Evolutionary conservation across 2,329 filamentous ascomycete genomes (phyloP), one percentile per base, ranked within the genome.

Genomic region (Aspergillus spinulosporus): DNA sequence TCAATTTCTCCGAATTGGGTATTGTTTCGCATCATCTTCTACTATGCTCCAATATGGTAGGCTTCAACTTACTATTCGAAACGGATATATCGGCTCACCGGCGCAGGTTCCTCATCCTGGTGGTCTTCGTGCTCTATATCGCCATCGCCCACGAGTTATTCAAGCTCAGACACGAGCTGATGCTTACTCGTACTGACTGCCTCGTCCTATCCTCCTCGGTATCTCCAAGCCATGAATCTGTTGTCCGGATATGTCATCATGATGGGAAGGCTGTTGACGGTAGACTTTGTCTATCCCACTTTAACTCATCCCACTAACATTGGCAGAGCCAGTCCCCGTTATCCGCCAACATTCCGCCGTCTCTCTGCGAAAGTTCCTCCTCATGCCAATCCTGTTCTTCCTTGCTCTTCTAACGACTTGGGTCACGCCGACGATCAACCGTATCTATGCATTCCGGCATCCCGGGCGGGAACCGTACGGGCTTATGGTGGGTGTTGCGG

Each of bases 321-420:
- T 45, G 12, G 5, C 0, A 61, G 61, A 49, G 14, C 9, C 15
- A 55, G 52, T 9, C 14, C 48, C 14, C 28, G 8, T 36, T 2
- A 42, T 29, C 36, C 54, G 28, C 31, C 49, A 34, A 56, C 49
- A 42, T 54, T 46, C 31, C 34, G 54, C 32, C 12, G 62, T 75
- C 0, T 75, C 73, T 0, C 68, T 76, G 42, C 60, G 71, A 7
- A 72, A 75, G 52, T 75, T 74, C 52, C 64, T 75, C 11, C 64
- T 75, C 12, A 75, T 76, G 73, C 73, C 72, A 1, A 63, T 71
- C 3, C 60, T 74, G 15, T 74, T 74, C 57, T 73, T 73, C 50
- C 58, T 74, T 2, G 71, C 70, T 4, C 58, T 74, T 28, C 52
- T 74, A 11, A 60, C 64, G 5, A 70, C 73, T 2, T 74, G 72